These are phyloP conservation scores for Populus tomentosa DNA, from an alignment of 441 rosid genomes.

Conservation along the genomic window DNA sequence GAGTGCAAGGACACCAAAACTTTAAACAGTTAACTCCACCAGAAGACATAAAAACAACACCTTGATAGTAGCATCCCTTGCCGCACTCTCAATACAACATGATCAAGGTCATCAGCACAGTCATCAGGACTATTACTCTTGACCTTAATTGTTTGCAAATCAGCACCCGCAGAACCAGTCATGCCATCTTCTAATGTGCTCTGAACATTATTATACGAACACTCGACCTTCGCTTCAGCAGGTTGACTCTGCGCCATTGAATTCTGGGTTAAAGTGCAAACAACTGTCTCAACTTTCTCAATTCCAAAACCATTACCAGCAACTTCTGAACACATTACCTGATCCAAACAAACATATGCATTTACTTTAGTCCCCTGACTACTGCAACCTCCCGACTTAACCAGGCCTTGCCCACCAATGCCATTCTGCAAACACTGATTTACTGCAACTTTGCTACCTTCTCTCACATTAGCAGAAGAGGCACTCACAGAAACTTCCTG, in stretches of 20 bases:
- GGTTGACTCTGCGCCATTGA: neutral
- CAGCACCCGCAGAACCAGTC: slow-evolving; percentile 20
- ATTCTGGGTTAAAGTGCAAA: neutral
- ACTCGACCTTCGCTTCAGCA: slow-evolving; percentile 18
- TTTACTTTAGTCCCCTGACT: neutral
- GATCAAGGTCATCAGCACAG: slow-evolving; percentile 43
- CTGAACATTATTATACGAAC: slow-evolving; percentile 12
- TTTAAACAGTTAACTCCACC: neutral
- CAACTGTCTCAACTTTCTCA: slow-evolving; percentile 6
- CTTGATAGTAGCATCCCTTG: slow-evolving; percentile 40
- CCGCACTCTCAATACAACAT: slow-evolving; percentile 47
- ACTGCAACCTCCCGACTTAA: slow-evolving; percentile 5
- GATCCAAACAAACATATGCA: neutral
- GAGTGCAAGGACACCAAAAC: neutral
- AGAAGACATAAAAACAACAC: slow-evolving; percentile 19
- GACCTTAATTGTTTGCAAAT: slow-evolving; percentile 13
- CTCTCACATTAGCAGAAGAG: neutral
- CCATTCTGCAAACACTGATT: slow-evolving; percentile 7
- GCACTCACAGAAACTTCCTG: slow-evolving; percentile 4
- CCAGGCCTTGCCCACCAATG: slow-evolving; percentile 13
- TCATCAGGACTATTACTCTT: slow-evolving; percentile 9
- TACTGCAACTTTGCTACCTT: slow-evolving; percentile 8
- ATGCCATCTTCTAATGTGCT: slow-evolving; percentile 18
- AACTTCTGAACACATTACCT: slow-evolving; percentile 5
- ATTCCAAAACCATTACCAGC: slow-evolving; percentile 6